A percentile compares a stretch with the other conserved stretches of the same genome.
These are phyloP conservation scores for Crithidia brevicula DNA, from an alignment of 208 protist species.

Conservation along the genomic window DNA sequence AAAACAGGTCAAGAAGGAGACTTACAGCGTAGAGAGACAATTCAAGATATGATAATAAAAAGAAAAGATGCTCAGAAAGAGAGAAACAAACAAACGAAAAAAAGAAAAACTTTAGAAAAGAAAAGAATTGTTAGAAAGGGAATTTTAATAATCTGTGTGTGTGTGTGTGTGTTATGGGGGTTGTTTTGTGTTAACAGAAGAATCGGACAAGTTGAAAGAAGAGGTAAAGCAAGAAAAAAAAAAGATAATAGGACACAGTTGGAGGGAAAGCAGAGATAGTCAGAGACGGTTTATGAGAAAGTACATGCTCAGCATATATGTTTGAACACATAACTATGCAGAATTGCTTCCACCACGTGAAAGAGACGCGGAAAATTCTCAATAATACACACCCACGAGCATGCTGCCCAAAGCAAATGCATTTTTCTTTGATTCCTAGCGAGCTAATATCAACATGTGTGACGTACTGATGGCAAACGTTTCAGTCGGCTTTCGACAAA, in stretches of 20 bases:
- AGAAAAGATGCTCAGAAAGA: neutral
- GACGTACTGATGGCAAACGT: too few relatives aligned
- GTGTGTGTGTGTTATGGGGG: neutral
- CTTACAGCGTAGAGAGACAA: neutral
- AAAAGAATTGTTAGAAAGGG: neutral
- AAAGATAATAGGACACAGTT: constrained; percentile 1
- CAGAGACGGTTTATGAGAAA: neutral
- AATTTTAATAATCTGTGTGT: constrained; percentile 2
- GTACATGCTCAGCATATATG: too few relatives aligned
- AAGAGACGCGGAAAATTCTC: too few relatives aligned
- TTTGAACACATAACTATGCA: too few relatives aligned
- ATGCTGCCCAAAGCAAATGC: too few relatives aligned
- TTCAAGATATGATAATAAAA: neutral
- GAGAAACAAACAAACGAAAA: neutral
- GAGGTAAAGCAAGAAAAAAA: constrained; percentile 1
- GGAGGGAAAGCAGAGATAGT: constrained; percentile 1
- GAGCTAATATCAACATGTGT: too few relatives aligned
- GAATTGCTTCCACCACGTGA: too few relatives aligned
- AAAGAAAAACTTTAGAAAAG: neutral
- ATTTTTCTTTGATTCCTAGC: too few relatives aligned
- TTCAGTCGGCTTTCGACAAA: too few relatives aligned
- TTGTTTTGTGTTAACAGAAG: neutral
- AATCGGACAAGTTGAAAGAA: constrained; percentile 14
- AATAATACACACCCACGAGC: too few relatives aligned
- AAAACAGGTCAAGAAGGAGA: neutral